These are phyloP conservation scores for Backusella luteola DNA, from an alignment of 192 early-diverging fungal species.

Conservation along the genomic window DNA sequence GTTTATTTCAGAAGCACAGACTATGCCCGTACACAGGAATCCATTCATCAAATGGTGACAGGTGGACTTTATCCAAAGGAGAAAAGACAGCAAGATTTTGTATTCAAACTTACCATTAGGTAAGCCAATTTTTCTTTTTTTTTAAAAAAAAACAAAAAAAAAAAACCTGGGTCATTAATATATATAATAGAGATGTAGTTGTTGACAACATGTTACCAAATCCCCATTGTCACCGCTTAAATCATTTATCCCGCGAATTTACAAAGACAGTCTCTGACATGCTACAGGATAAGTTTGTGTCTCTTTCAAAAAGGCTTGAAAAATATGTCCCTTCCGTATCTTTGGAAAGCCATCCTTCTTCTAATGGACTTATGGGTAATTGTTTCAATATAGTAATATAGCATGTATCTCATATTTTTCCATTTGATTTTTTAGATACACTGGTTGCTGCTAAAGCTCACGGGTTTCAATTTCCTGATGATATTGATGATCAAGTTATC, in stretches of 20 bases:
- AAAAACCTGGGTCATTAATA: no score
- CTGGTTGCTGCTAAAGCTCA: slow-evolving; percentile 34
- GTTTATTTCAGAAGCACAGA: slow-evolving; percentile 35
- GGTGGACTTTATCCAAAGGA: slow-evolving; percentile 37
- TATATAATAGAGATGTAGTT: no score
- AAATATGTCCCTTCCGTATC: slow-evolving; percentile 35
- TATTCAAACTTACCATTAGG: slow-evolving; percentile 35
- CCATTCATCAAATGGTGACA: slow-evolving; percentile 36
- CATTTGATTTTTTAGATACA: slow-evolving; percentile 12
- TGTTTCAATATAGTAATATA: neutral
- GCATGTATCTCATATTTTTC: no score
- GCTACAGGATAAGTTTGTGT: slow-evolving; percentile 21
- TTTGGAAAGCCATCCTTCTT: slow-evolving; percentile 38
- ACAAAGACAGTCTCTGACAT: slow-evolving; percentile 12
- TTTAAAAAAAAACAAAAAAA: no score
- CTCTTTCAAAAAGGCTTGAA: slow-evolving; percentile 20
- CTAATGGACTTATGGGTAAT: slow-evolving; percentile 35
- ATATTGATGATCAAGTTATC: slow-evolving; percentile 27
- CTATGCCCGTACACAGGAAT: slow-evolving; percentile 36
- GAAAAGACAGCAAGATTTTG: slow-evolving; percentile 11
- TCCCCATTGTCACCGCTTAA: slow-evolving; percentile 27
- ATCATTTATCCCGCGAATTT: slow-evolving; percentile 29
- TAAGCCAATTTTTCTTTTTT: neutral
- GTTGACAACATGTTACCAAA: slow-evolving; percentile 37
- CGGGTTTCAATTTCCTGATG: slow-evolving; percentile 28